phyloP scores from a whole-genome alignment of 2,329 filamentous ascomycete species.

The Arthrobotrys pseudoclavata region DNA sequence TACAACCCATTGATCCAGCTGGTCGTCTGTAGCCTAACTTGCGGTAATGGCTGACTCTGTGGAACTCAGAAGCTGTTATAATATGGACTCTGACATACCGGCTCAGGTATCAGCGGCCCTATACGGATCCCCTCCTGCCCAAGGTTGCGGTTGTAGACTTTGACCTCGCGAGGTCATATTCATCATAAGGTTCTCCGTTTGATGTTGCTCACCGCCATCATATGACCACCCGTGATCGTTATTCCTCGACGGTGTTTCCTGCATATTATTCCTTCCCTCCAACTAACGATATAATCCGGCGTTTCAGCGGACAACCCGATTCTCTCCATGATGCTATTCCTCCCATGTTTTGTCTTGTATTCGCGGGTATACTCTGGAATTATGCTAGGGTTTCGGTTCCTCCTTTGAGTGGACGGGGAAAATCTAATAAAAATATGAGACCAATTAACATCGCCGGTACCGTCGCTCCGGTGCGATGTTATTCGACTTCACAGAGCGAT shows the following conservation, averaged over 20 bases:
- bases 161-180: background rate
- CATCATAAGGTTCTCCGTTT: background rate
- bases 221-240: too few relatives aligned
- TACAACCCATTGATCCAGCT: background rate
- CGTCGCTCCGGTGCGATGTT: too few relatives aligned
- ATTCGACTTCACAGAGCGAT: too few relatives aligned
- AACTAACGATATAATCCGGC: conserved; percentile 43
- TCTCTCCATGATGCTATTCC: conserved; percentile 38
- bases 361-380: conserved; percentile 15
- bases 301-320: conserved; percentile 1
- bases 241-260: conserved; percentile 19
- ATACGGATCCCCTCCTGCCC: background rate
- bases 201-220: background rate
- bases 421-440: too few relatives aligned
- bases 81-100: too few relatives aligned
- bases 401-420: background rate
- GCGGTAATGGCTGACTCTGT: too few relatives aligned
- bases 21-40: background rate
- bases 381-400: background rate
- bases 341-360: conserved; percentile 17
- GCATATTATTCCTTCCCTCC: conserved; percentile 12
- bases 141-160: background rate
- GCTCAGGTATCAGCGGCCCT: background rate
- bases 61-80: background rate
- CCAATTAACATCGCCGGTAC: too few relatives aligned